These are phyloP conservation scores for Claviceps spartinae DNA, from an alignment of 2,329 filamentous ascomycete species.

Conservation along the genomic window DNA sequence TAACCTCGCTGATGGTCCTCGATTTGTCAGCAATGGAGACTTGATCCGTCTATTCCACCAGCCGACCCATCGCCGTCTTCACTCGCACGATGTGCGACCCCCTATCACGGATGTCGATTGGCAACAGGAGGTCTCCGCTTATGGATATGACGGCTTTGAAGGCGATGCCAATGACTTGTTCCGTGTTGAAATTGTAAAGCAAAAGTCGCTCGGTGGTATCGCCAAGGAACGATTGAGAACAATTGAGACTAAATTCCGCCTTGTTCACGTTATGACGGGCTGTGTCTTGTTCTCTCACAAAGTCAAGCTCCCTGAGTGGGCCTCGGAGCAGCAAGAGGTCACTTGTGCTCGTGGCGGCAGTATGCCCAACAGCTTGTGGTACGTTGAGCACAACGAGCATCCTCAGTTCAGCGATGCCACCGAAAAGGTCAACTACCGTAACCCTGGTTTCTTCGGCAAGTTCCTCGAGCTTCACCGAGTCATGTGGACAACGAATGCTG, in stretches of 20 bases:
- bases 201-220: constrained; percentile 61
- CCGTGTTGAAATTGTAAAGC: constrained; percentile 87
- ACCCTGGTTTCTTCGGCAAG: constrained; percentile 92
- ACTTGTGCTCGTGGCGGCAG: constrained; percentile 87
- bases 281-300: constrained; percentile 97
- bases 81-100: constrained; percentile 88
- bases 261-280: constrained; percentile 92
- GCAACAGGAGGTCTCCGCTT: constrained; percentile 94
- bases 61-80: constrained; percentile 73
- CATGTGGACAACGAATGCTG: constrained; percentile 98
- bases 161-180: constrained; percentile 96
- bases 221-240: constrained; percentile 81
- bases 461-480: constrained; percentile 96
- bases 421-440: constrained; percentile 91
- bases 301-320: constrained; percentile 97
- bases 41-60: constrained; percentile 74
- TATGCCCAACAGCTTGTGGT: constrained; percentile 94
- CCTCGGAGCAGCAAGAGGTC: constrained; percentile 97
- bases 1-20: constrained; percentile 41
- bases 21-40: constrained; percentile 65
- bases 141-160: constrained; percentile 92
- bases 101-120: constrained; percentile 79
- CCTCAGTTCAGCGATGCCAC: constrained; percentile 58
- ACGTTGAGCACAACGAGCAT: constrained; percentile 82
- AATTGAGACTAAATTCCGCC: constrained; percentile 91